These are phyloP conservation scores for Xylariaceae sp. DNA, from an alignment of 2,329 filamentous ascomycete genomes.

Conservation along the genomic window DNA sequence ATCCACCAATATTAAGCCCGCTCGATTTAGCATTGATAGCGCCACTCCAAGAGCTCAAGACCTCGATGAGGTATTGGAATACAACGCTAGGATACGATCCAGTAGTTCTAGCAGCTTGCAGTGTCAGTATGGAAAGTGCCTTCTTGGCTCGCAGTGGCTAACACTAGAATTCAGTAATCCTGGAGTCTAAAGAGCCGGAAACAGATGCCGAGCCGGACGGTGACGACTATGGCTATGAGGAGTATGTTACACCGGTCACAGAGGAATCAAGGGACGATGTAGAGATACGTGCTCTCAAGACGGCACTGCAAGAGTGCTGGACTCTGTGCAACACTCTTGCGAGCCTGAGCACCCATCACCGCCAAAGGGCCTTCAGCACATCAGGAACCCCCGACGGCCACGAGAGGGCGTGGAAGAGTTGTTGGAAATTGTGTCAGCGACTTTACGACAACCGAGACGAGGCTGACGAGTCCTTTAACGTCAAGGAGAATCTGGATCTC, in stretches of 20 bases:
- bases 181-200: slow-evolving; percentile 39
- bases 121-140: slow-evolving; percentile 43
- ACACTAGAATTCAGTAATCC: slow-evolving; percentile 39
- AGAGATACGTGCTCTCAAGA: slow-evolving; percentile 62
- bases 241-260: slow-evolving; percentile 34
- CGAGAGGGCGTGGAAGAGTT: slow-evolving; percentile 86
- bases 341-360: slow-evolving; percentile 74
- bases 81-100: slow-evolving; percentile 50
- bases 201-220: slow-evolving; percentile 45
- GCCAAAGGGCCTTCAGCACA: slow-evolving; percentile 69
- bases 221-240: slow-evolving; percentile 46
- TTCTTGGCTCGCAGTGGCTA: slow-evolving; percentile 11
- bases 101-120: slow-evolving; percentile 70
- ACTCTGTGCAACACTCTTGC: slow-evolving; percentile 87
- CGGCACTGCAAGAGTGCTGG: slow-evolving; percentile 83
- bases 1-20: slow-evolving; percentile 64
- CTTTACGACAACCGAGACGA: slow-evolving; percentile 77
- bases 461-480: slow-evolving; percentile 55
- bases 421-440: slow-evolving; percentile 86
- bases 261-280: slow-evolving; percentile 36
- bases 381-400: slow-evolving; percentile 69
- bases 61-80: slow-evolving; percentile 59
- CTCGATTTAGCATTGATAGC: slow-evolving; percentile 57
- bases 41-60: slow-evolving; percentile 80
- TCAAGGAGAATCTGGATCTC: slow-evolving; percentile 71